Evolutionary conservation across 257 asterid species (phyloP).

Genomic region (Solanum appendiculatum): DNA sequence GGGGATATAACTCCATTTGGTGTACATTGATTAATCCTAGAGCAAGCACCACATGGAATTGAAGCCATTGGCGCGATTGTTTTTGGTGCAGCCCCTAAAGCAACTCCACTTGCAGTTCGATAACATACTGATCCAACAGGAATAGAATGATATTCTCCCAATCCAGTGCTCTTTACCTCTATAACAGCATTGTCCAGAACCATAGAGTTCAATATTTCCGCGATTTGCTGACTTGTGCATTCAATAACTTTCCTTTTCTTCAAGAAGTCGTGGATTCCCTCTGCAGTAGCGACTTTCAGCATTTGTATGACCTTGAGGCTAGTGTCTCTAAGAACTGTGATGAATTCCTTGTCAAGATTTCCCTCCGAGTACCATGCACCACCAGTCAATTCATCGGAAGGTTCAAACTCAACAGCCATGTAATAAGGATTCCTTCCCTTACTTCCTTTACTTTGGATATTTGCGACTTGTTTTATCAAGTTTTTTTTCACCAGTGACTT

Average conservation of each 20-base stretch:
- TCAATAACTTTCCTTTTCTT: slow-evolving; percentile 5
- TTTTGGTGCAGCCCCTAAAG: not conserved
- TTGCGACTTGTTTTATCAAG: slow-evolving; percentile 44
- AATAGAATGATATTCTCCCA: slow-evolving; percentile 46
- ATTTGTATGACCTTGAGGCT: slow-evolving; percentile 14
- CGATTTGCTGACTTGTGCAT: slow-evolving; percentile 26
- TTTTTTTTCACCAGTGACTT: slow-evolving; percentile 16
- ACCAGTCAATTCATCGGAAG: slow-evolving; percentile 54
- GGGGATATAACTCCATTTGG: slow-evolving; percentile 67
- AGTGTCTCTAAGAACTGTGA: slow-evolving; percentile 5
- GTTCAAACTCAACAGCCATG: slow-evolving; percentile 53
- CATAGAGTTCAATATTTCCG: slow-evolving; percentile 34
- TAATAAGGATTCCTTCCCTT: slow-evolving; percentile 25
- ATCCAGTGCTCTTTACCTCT: slow-evolving; percentile 72
- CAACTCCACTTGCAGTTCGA: slow-evolving; percentile 18
- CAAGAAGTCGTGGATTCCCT: slow-evolving; percentile 21
- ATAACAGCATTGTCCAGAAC: slow-evolving; percentile 47
- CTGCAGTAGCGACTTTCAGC: slow-evolving; percentile 34
- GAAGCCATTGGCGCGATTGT: slow-evolving; percentile 45
- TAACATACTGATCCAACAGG: slow-evolving; percentile 49
- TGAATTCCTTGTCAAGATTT: slow-evolving; percentile 31
- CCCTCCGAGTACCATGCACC: slow-evolving; percentile 54
- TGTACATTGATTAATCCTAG: slow-evolving; percentile 37
- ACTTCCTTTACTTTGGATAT: slow-evolving; percentile 26
- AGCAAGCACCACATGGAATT: slow-evolving; percentile 70